Base-by-base conservation (phyloP, 2,329 filamentous ascomycete species). In the Myriosclerotinia curreyana region DNA sequence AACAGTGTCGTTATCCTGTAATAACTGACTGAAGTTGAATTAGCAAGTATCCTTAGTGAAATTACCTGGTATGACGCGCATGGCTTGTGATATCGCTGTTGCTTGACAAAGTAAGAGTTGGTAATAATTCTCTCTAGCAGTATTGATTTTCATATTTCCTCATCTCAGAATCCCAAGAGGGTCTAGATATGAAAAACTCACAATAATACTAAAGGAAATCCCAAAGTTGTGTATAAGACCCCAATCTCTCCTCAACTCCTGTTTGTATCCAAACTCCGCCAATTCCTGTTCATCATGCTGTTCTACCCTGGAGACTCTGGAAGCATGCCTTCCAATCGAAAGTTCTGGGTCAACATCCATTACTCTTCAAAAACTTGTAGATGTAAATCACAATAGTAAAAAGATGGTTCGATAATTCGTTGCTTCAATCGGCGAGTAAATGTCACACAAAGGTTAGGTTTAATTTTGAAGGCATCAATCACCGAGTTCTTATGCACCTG, bases 121-220 rank as follows among this genome's bases (percentile, higher is more conserved):
- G 22, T 8, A 17, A 48, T 22, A 9, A 17, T 0, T 40, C 8
- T 22, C 8, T 22, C n/a, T 11, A 22, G 25, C 28, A 2, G 14
- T 36, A 22, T 22, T 25, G 2, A 8, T 12, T 44, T 22, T 34
- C 9, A 31, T 15, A 46, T 31, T 48, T 36, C 42, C 28, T 22
- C 14, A 36, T 36, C 31, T 17, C 20, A 7, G 11, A 48, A 31
- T 12, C 7, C 12, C 15, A 12, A 42, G 28, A 40, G 20, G 15
- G 1, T n/a, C 22, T 5, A 28, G 8, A 15, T 22, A 44, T 46
- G 31, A n/a, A 15, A 9, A 48, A 74, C 80, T 67, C 70, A 83
- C 81, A 71, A 86, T 86, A 69, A 86, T 86, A 7, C 82, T 84
- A 71, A 86, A 86, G 0, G 82, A 85, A 8, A 86, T 82, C 36